Base-by-base conservation (phyloP, 495 filamentous ascomycete species). In the Cladorrhinum samala region DNA sequence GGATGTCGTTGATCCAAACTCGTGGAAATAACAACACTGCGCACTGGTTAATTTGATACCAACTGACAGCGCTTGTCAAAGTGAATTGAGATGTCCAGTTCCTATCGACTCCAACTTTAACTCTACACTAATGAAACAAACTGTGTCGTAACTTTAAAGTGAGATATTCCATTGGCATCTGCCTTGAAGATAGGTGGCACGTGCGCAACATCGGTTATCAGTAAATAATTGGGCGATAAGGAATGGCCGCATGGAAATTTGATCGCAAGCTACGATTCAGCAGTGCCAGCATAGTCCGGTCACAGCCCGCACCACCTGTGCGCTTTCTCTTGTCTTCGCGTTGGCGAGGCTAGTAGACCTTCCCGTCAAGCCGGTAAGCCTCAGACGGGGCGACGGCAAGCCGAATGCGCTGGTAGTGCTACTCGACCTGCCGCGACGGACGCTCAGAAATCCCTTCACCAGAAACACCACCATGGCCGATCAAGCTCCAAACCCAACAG, bases 381-480 rank as follows among this genome's bases (percentile, higher is more conserved):
- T 17, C 41, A 25, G 20, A 25, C 9, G 21, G 21, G 49, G 53
- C 50, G 13, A 46, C 14, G 30, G 36, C 50, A 50, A 50, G 20
- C 9, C 41, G 21, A 52, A 58, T 58, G 59, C 53, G 54, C 54
- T 63, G 23, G 38, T 63, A 53, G 57, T 51, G 46, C 46, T 45
- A 16, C 51, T 55, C 9, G 7, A 52, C 27, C 55, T 52, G 27
- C 47, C 53, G 3, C 48, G 13, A 33, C 44, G 27, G 56, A 63
- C 47, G 17, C 51, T 45, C 51, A 48, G 20, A n/a, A 49, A 49
- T 25, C 14, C 30, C 11, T 36, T 44, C 45, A 41, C 48, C 37
- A 19, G 38, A 42, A 13, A 27, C 23, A 42, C 50, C 46, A 48
- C 30, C 44, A 66, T 66, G 63, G 63, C 63, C 46, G 63, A 61